Evolutionary conservation across 2,329 filamentous ascomycete species (phyloP).

Genomic region (Lachnellula arida): DNA sequence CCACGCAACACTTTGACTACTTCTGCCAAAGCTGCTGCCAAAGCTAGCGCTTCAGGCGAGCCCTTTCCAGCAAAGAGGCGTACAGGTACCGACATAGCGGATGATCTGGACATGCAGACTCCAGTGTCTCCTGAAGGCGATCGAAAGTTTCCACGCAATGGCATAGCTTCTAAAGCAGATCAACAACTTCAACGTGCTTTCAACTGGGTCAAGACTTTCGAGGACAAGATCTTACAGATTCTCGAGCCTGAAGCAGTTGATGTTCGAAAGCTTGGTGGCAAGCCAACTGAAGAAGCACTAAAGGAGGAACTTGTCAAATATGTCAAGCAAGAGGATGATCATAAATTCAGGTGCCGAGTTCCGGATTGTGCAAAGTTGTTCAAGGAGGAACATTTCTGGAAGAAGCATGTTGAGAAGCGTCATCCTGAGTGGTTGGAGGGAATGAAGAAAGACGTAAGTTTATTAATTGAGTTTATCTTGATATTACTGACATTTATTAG

Average conservation of each 20-base stretch:
- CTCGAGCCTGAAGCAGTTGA: constrained; percentile 86
- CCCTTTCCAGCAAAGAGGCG: constrained; percentile 81
- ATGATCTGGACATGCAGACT: constrained; percentile 46
- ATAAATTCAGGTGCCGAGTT: constrained; percentile 94
- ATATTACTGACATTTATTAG: constrained; percentile 45
- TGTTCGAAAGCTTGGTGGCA: constrained; percentile 85
- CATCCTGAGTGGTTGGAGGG: constrained; percentile 82
- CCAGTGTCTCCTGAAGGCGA: constrained; percentile 63
- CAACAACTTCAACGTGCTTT: constrained; percentile 91
- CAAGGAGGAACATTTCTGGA: constrained; percentile 96
- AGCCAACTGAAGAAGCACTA: constrained; percentile 76
- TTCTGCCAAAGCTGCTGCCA: constrained; percentile 77
- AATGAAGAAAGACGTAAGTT: constrained; percentile 75
- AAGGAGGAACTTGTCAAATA: constrained; percentile 81
- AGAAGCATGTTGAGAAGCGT: constrained; percentile 95
- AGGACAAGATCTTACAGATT: constrained; percentile 92
- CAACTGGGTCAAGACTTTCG: constrained; percentile 98
- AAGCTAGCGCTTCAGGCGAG: constrained; percentile 76
- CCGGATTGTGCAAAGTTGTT: constrained; percentile 95
- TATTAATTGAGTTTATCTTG: not conserved
- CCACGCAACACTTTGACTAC: constrained; percentile 81
- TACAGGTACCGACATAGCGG: constrained; percentile 44
- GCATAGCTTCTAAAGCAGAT: constrained; percentile 69
- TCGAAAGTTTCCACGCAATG: constrained; percentile 60
- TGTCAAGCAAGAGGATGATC: constrained; percentile 96